Evolutionary conservation across 495 filamentous ascomycete species (phyloP), one percentile per base, ranked within the genome.

Genomic region (Neurospora intermedia): DNA sequence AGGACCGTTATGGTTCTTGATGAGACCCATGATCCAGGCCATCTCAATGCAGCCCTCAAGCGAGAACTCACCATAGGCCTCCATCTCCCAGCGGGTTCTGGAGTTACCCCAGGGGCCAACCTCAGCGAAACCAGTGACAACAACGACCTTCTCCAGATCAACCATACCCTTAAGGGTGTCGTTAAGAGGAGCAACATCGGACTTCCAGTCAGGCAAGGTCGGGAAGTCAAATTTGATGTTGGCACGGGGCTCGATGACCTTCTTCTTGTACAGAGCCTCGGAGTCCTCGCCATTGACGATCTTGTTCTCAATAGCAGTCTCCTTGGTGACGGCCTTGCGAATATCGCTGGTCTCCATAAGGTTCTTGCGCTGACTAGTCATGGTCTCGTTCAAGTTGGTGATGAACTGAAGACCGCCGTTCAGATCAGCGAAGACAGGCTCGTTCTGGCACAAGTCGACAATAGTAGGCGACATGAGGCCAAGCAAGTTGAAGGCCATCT

Each of bases 1-100:
- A 9, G 94, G 93, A n/a, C 96, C 96, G 75, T 98, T 98, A 84
- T 97, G 93, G 80, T 99, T 96, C 84, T 92, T 97, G 83, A 99
- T 98, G 73, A 98, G 90, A 72, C 96, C 96, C 96, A 98, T 99
- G 79, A 99, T 93, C 96, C 96, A 99, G 41, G 96, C 94, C 96
- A 99, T 98, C 83, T 99, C 96, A 73, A 99, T 91, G 79, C 96
- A 98, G 20, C 96, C 96, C 82, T 98, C 96, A 20, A 98, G 89
- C 20, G 96, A 98, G 85, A 99, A 99, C 78, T 96, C 87, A 77
- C 96, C 96, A 76, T 94, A 89, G 13, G 96, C 94, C 83, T 99
- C 96, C 94, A 98, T 99, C 83, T 99, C 94, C 96, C 96, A 99
- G 43, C 96, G 89, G 43, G 96, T 99, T 73, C 96, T 90, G 2